These are phyloP conservation scores for Wallacemonas sp. DNA, from an alignment of 208 protist genomes.

Conservation along the genomic window DNA sequence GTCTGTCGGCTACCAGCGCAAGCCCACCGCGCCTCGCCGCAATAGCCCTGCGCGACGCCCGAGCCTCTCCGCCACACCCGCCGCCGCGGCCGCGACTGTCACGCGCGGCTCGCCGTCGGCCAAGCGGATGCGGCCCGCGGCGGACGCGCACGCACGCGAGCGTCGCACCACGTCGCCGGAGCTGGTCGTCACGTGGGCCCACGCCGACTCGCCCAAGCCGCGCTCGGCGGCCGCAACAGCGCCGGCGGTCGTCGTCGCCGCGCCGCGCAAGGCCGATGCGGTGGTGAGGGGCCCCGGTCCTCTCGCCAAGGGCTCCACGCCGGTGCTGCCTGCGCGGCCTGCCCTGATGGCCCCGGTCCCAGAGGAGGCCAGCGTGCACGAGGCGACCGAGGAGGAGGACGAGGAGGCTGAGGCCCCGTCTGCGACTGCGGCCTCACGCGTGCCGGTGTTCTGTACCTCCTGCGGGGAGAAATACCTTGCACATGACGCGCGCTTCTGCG, in stretches of 20 bases:
- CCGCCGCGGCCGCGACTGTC: slow-evolving; percentile 2
- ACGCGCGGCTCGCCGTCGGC: neutral
- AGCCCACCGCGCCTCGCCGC: neutral
- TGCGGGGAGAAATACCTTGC: slow-evolving; percentile 74
- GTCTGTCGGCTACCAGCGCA: slow-evolving; percentile 20
- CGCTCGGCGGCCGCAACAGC: neutral
- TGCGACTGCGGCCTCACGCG: slow-evolving; percentile 24
- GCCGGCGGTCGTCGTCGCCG: neutral
- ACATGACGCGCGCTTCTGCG: slow-evolving; percentile 80
- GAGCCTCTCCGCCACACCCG: slow-evolving; percentile 20
- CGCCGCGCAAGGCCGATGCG: neutral
- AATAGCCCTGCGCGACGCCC: slow-evolving; percentile 13
- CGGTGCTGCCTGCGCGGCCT: too few relatives aligned
- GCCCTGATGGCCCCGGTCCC: too few relatives aligned
- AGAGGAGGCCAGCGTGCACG: too few relatives aligned
- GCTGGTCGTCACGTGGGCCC: neutral
- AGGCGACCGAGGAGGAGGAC: neutral
- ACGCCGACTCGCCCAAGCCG: neutral
- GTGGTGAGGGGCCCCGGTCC: too few relatives aligned
- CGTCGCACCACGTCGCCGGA: neutral
- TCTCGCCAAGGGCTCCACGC: too few relatives aligned
- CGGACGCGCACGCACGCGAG: neutral
- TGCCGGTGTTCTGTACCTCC: slow-evolving; percentile 44
- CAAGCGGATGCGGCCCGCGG: neutral
- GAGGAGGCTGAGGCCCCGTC: slow-evolving; percentile 24